These are phyloP conservation scores for Odontarrhena argentea DNA, from an alignment of 345 rosid genomes.

Conservation along the genomic window DNA sequence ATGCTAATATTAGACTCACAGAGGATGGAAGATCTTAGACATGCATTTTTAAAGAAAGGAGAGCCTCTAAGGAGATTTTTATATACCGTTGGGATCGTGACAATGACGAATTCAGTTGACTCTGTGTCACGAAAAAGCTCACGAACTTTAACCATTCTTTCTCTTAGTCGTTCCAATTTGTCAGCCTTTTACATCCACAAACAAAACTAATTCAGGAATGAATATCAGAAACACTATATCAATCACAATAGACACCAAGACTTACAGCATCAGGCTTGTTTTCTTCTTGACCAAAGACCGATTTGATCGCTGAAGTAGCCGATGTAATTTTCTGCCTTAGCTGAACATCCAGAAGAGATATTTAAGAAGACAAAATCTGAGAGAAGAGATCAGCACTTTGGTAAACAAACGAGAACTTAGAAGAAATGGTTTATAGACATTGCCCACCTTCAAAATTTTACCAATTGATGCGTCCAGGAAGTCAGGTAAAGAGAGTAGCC, in stretches of 20 bases:
- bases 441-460: slow-evolving; percentile 83
- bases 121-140: slow-evolving; percentile 91
- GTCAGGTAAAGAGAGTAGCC: slow-evolving; percentile 91
- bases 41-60: background rate
- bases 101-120: slow-evolving; percentile 91
- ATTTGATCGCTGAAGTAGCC: slow-evolving; percentile 95
- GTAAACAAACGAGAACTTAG: slow-evolving; percentile 3
- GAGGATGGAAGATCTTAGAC: background rate
- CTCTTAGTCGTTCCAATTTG: slow-evolving; percentile 84
- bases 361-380: slow-evolving; percentile 8
- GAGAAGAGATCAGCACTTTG: slow-evolving; percentile 18
- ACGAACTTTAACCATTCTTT: slow-evolving; percentile 95
- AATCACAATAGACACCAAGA: slow-evolving; percentile 25
- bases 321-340: slow-evolving; percentile 87
- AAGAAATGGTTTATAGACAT: background rate
- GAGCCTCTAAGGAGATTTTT: slow-evolving; percentile 19
- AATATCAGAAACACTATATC: slow-evolving; percentile 21
- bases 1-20: slow-evolving; percentile 6
- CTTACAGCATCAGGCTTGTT: slow-evolving; percentile 69
- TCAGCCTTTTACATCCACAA: slow-evolving; percentile 55
- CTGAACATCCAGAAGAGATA: slow-evolving; percentile 48
- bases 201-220: slow-evolving; percentile 18
- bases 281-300: slow-evolving; percentile 85
- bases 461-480: slow-evolving; percentile 96
- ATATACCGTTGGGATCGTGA: slow-evolving; percentile 82